These are phyloP conservation scores for Ophiosphaerella narmari DNA, from an alignment of 2,329 filamentous ascomycete genomes.

Conservation along the genomic window DNA sequence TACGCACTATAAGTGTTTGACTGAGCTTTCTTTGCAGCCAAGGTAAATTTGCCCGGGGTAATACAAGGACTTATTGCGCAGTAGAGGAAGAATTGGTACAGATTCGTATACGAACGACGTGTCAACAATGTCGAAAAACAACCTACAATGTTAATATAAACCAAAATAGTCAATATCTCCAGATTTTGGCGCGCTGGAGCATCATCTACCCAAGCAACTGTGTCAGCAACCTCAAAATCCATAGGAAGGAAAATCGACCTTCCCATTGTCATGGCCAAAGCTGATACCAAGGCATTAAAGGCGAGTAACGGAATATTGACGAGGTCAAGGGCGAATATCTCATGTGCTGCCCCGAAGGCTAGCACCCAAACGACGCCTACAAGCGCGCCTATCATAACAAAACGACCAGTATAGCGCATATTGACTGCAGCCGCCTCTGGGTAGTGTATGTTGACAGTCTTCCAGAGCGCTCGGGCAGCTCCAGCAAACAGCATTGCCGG, in stretches of 20 bases:
- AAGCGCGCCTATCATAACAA: constrained; percentile 7
- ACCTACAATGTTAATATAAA: constrained; percentile 18
- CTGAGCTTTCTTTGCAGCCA: too few relatives aligned
- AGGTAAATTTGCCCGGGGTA: too few relatives aligned
- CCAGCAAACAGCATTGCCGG: constrained; percentile 26
- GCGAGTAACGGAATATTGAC: constrained; percentile 10
- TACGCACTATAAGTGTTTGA: too few relatives aligned
- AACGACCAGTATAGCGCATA: not conserved
- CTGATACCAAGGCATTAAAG: constrained; percentile 19
- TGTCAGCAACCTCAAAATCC: not conserved
- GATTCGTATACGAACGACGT: constrained; percentile 26
- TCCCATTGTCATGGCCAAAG: constrained; percentile 8
- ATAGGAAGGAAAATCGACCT: constrained; percentile 17
- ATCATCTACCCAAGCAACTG: too few relatives aligned
- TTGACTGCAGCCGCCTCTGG: constrained; percentile 4
- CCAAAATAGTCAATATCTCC: constrained; percentile 10
- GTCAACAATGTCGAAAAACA: constrained; percentile 14
- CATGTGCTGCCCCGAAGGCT: constrained; percentile 3
- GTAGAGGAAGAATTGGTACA: constrained; percentile 14
- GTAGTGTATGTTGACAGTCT: constrained; percentile 9
- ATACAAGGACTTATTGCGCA: too few relatives aligned
- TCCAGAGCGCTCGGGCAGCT: constrained; percentile 16
- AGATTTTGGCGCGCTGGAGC: not conserved
- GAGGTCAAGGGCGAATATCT: constrained; percentile 10
- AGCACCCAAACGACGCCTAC: constrained; percentile 8